Conservation (phyloP, 2,329 filamentous ascomycete species). For the Fusarium multiceps region DNA sequence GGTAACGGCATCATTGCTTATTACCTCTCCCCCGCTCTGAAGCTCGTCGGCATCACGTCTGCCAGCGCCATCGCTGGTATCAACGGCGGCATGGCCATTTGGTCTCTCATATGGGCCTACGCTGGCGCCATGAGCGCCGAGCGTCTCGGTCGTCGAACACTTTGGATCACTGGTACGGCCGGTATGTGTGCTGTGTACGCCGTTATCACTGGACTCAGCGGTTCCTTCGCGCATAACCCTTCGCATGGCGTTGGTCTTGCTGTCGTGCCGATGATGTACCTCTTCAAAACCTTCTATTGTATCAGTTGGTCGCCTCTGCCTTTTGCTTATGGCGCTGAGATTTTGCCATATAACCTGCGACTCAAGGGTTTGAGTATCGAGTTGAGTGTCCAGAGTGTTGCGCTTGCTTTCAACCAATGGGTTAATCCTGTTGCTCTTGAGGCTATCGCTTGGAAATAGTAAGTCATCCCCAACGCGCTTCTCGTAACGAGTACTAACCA, state of each 20-base stretch:
- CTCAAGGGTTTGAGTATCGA: slow-evolving; percentile 44
- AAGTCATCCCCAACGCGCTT: background rate
- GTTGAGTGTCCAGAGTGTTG: slow-evolving; percentile 26
- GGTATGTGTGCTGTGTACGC: slow-evolving; percentile 24
- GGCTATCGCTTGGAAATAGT: slow-evolving; percentile 42
- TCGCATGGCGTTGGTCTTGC: slow-evolving; percentile 20
- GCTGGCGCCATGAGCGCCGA: slow-evolving; percentile 29
- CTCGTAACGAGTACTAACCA: background rate
- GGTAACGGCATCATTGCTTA: slow-evolving; percentile 73
- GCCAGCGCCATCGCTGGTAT: slow-evolving; percentile 23
- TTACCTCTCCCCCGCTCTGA: slow-evolving; percentile 67
- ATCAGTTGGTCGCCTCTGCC: slow-evolving; percentile 45
- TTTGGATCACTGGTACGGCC: slow-evolving; percentile 26
- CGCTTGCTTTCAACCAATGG: slow-evolving; percentile 40
- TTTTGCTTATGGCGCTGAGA: slow-evolving; percentile 43
- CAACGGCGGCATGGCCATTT: slow-evolving; percentile 38
- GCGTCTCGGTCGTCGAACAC: slow-evolving; percentile 18
- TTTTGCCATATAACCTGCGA: slow-evolving; percentile 44
- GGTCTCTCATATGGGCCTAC: slow-evolving; percentile 25
- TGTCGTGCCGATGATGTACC: slow-evolving; percentile 30
- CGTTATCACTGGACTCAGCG: slow-evolving; percentile 13
- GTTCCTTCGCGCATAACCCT: slow-evolving; percentile 19
- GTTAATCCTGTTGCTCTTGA: slow-evolving; percentile 41
- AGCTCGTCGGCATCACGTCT: slow-evolving; percentile 26
- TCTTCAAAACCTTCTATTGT: slow-evolving; percentile 39